phyloP scores from a whole-genome alignment of 805 yeast genomes.

The Hanseniaspora vineae region DNA sequence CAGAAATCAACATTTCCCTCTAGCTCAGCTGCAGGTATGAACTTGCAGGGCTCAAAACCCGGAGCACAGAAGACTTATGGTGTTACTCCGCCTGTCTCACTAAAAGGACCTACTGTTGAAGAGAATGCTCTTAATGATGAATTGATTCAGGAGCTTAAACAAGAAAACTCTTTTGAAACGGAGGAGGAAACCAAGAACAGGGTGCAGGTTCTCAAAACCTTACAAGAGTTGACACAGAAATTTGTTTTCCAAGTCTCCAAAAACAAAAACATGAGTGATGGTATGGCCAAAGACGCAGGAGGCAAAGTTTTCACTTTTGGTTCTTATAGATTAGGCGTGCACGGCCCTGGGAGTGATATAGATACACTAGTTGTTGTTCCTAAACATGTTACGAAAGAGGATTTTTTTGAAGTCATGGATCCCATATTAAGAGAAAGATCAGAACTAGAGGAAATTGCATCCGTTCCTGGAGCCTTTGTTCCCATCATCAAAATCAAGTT shows the following conservation, averaged over 20 bases:
- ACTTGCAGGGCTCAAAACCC: background rate
- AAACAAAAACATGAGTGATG: constrained; percentile 85
- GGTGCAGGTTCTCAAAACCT: constrained; percentile 51
- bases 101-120: constrained; percentile 70
- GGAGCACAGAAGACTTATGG: background rate
- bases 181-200: constrained; percentile 76
- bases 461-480: constrained; percentile 96
- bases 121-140: constrained; percentile 67
- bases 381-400: constrained; percentile 82
- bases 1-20: no score
- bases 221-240: constrained; percentile 65
- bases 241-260: constrained; percentile 76
- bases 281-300: constrained; percentile 95
- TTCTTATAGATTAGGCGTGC: constrained; percentile 86
- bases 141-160: constrained; percentile 65
- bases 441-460: constrained; percentile 80
- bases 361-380: constrained; percentile 96
- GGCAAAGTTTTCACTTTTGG: constrained; percentile 97
- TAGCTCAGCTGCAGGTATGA: no score
- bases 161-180: constrained; percentile 78
- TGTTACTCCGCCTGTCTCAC: constrained; percentile 49
- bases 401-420: constrained; percentile 75
- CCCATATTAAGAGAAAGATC: constrained; percentile 54
- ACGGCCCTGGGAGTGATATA: constrained; percentile 97
- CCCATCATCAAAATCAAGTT: constrained; percentile 88